Conservation (phyloP, 495 filamentous ascomycete genomes). For the Neurospora sp. region DNA sequence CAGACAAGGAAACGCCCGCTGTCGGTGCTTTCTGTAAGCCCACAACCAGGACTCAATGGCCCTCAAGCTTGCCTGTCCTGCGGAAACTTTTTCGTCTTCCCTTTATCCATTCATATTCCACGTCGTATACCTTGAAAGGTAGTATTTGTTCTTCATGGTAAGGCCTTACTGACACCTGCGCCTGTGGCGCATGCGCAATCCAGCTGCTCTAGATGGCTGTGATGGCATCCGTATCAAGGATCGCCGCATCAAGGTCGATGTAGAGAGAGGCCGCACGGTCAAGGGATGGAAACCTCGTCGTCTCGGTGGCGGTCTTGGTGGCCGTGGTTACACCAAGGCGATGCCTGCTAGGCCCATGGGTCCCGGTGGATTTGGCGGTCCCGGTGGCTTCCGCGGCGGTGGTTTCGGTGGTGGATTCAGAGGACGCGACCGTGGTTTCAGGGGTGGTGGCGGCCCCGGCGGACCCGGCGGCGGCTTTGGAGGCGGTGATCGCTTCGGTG, state of each 20-base stretch:
- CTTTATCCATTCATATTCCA: constrained; percentile 9
- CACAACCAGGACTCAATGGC: constrained; percentile 32
- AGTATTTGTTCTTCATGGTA: constrained; percentile 33
- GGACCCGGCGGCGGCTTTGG: constrained; percentile 33
- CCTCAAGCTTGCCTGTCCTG: constrained; percentile 48
- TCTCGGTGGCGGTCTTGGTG: constrained; percentile 85
- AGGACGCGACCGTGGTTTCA: constrained; percentile 45
- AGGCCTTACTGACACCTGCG: constrained; percentile 48
- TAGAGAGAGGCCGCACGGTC: constrained; percentile 90
- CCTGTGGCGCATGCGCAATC: constrained; percentile 40
- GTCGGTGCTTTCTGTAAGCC: constrained; percentile 11
- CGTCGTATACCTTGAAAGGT: constrained; percentile 10
- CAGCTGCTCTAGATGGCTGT: constrained; percentile 48
- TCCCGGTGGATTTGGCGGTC: constrained; percentile 56
- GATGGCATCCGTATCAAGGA: constrained; percentile 92
- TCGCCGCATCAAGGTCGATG: constrained; percentile 85
- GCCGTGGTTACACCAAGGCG: constrained; percentile 85
- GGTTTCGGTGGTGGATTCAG: constrained; percentile 41
- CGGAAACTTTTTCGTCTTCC: constrained; percentile 10
- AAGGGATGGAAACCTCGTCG: constrained; percentile 90
- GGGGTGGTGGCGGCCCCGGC: constrained; percentile 44
- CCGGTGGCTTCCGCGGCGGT: constrained; percentile 50
- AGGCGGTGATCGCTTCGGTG: constrained; percentile 49
- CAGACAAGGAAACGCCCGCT: constrained; percentile 1
- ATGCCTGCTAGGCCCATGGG: constrained; percentile 65